These are phyloP conservation scores for Erodium maritimum DNA, from an alignment of 345 rosid species.

Conservation along the genomic window DNA sequence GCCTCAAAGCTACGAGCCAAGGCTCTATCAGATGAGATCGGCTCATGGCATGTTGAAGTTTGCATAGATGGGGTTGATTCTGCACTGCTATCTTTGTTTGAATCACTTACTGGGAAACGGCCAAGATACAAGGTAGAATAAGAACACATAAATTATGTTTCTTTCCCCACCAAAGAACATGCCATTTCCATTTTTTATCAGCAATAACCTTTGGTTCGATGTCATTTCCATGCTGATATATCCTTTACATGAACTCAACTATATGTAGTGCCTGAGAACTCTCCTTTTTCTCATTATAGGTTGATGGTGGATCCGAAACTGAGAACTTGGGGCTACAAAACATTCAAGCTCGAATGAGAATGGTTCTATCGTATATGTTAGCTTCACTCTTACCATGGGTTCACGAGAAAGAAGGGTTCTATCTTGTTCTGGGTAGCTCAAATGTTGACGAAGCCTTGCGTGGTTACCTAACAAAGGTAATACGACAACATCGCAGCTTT, in stretches of 20 bases:
- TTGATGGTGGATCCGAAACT: slow-evolving; percentile 79
- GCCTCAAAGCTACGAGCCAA: slow-evolving; percentile 63
- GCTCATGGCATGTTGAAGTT: slow-evolving; percentile 91
- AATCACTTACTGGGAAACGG: slow-evolving; percentile 71
- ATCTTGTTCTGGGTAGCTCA: slow-evolving; percentile 94
- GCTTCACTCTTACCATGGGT: slow-evolving; percentile 97
- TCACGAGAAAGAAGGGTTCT: slow-evolving; percentile 75
- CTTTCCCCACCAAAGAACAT: no score
- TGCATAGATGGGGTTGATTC: slow-evolving; percentile 73
- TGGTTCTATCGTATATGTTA: slow-evolving; percentile 85
- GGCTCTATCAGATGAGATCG: slow-evolving; percentile 76
- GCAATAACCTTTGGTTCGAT: no score
- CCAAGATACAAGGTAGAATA: slow-evolving; percentile 65
- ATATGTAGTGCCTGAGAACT: no score
- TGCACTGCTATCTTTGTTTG: slow-evolving; percentile 61
- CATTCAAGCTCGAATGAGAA: slow-evolving; percentile 93
- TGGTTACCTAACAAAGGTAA: slow-evolving; percentile 90
- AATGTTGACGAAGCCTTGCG: slow-evolving; percentile 90
- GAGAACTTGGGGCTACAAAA: slow-evolving; percentile 88
- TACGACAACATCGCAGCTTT: neutral
- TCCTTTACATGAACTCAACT: no score
- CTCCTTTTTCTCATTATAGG: slow-evolving; percentile 28
- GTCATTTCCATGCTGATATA: no score
- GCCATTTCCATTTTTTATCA: no score
- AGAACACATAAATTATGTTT: neutral